These are phyloP conservation scores for Pyronema domesticum DNA, from an alignment of 495 filamentous ascomycete genomes.

Conservation along the genomic window DNA sequence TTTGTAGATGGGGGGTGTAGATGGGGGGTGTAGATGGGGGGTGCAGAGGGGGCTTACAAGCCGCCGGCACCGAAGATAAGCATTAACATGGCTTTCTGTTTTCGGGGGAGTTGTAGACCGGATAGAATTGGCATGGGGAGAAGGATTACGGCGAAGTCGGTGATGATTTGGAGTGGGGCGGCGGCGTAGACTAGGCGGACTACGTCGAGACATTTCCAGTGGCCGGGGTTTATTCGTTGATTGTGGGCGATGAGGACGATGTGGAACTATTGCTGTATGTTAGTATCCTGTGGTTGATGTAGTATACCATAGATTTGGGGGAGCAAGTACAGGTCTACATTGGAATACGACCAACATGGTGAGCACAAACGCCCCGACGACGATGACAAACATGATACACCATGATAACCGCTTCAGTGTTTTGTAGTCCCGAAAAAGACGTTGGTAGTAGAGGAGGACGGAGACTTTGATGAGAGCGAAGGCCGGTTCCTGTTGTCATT, in stretches of 20 bases:
- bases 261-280: neutral
- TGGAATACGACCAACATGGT: slow-evolving; percentile 80
- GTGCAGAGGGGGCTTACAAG: no score
- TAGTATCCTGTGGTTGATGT: neutral
- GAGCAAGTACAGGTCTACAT: slow-evolving; percentile 55
- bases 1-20: neutral
- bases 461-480: slow-evolving; percentile 79
- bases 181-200: slow-evolving; percentile 20
- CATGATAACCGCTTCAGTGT: slow-evolving; percentile 54
- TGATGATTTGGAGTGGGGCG: slow-evolving; percentile 29
- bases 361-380: slow-evolving; percentile 56
- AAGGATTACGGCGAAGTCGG: slow-evolving; percentile 28
- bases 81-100: slow-evolving; percentile 23
- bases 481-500: slow-evolving; percentile 52
- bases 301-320: no score
- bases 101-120: slow-evolving; percentile 21
- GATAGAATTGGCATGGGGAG: slow-evolving; percentile 27
- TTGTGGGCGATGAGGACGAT: neutral
- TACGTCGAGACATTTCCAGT: slow-evolving; percentile 9
- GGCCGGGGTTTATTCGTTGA: slow-evolving; percentile 1
- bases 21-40: no score
- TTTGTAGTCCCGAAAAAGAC: slow-evolving; percentile 55
- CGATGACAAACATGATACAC: slow-evolving; percentile 53
- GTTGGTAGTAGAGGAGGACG: slow-evolving; percentile 77
- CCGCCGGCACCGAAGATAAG: slow-evolving; percentile 21